Base-by-base conservation (phyloP, 1,284 basidiomycete genomes). In the Boletus semigastroideus region DNA sequence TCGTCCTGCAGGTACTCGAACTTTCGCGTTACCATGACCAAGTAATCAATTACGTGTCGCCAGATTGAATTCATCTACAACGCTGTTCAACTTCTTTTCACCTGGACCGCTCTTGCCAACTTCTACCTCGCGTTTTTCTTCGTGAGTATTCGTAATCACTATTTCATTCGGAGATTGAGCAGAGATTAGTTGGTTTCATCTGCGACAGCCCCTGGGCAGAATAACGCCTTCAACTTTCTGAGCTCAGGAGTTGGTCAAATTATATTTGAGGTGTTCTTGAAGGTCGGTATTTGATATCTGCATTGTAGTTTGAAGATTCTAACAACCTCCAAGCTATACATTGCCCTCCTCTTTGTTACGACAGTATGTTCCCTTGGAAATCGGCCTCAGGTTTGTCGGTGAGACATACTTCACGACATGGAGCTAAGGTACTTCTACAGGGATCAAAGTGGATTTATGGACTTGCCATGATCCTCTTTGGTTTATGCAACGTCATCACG, bases 91-190 rank as follows among this genome's bases (percentile, higher is more conserved):
- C 78, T 92, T 22, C 49, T 92, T 55, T 92, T 93, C 69, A 87
- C 88, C n/a, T 91, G 87, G 87, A 91, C 86, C 4, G 80, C 86
- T 19, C 74, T 91, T 49, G 89, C 87, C 30, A 91, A 91, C 67
- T 91, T 90, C 71, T 91, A 90, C 65, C 75, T 92, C 54, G 86
- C 88, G 58, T 86, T 94, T 78, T 85, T 84, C 82, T 86, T 94
- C 77, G 80, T 92, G 59, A 72, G 85, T 48, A 17, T 12, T 34
- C 22, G 12, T 30, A 38, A 27, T 36, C 10, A 30, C 5, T 25
- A 3, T 48, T 45, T 14, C 41, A 40, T 44, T 48, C 45, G 34
- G 56, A 51, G 22, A 59, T 42, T 56, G 53, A 38, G 9, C 25
- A 28, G 46, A 17, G 33, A 51, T 48, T 42, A 88, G 86, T 73